Conservation (phyloP, 2,329 filamentous ascomycete genomes). For the Ceratocystis lukuohia region DNA sequence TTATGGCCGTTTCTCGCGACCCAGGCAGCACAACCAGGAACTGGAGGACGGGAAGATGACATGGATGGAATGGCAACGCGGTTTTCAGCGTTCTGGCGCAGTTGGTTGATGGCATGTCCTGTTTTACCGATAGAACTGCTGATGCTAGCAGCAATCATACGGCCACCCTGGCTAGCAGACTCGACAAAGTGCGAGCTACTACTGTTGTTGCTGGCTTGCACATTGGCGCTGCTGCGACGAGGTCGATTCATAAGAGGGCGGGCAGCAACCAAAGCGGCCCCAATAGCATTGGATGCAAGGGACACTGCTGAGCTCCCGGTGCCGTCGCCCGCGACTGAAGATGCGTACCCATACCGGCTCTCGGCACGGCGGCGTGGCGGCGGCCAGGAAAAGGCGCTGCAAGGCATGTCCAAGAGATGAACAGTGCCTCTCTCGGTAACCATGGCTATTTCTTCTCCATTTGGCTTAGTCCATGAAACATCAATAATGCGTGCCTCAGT, state of each 20-base stretch:
- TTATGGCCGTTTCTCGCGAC: slow-evolving; percentile 48
- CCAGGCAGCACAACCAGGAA: slow-evolving; percentile 50
- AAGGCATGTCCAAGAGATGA: slow-evolving; percentile 78
- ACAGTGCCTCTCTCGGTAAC: slow-evolving; percentile 92
- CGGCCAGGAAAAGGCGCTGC: slow-evolving; percentile 75
- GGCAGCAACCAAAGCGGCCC: slow-evolving; percentile 51
- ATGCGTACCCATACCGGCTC: slow-evolving; percentile 29
- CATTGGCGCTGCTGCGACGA: slow-evolving; percentile 25
- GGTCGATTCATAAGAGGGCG: slow-evolving; percentile 45
- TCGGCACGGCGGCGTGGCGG: slow-evolving; percentile 46
- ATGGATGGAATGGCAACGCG: slow-evolving; percentile 54
- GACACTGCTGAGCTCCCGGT: slow-evolving; percentile 45
- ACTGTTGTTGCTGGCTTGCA: not conserved
- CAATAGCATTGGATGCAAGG: slow-evolving; percentile 56
- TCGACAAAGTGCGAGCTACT: slow-evolving; percentile 26
- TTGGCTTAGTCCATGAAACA: slow-evolving; percentile 71
- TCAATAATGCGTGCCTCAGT: slow-evolving; percentile 85
- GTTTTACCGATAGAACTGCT: slow-evolving; percentile 62
- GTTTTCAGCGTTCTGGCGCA: slow-evolving; percentile 64
- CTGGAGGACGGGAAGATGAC: slow-evolving; percentile 33
- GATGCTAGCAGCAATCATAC: slow-evolving; percentile 59
- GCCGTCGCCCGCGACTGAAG: slow-evolving; percentile 33
- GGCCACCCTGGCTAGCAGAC: slow-evolving; percentile 55
- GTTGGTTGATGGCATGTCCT: slow-evolving; percentile 53
- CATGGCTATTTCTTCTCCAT: slow-evolving; percentile 72